Percentiles rank a stretch among this genome's conserved stretches.
phyloP scores from a whole-genome alignment of 2,329 filamentous ascomycete species.

The Sarocladium kiliense region DNA sequence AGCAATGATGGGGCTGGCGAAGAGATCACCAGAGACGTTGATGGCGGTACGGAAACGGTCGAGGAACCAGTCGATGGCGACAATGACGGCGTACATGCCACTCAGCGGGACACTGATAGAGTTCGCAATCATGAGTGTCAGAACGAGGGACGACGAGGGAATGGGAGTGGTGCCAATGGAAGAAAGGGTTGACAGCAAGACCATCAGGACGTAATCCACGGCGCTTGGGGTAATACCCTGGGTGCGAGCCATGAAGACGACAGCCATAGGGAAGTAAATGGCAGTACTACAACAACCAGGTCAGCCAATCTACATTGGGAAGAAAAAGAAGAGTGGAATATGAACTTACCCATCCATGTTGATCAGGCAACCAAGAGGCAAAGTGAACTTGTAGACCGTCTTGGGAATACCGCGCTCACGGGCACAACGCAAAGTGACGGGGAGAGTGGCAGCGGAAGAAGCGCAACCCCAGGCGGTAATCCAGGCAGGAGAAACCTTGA shows the following conservation, averaged over 20 bases:
- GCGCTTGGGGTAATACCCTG: constrained; percentile 38
- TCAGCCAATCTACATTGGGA: constrained; percentile 9
- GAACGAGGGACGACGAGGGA: constrained; percentile 45
- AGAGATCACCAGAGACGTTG: constrained; percentile 48
- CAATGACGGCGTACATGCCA: constrained; percentile 46
- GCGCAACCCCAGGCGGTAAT: constrained; percentile 50
- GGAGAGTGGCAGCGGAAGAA: constrained; percentile 46
- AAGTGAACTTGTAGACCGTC: constrained; percentile 38
- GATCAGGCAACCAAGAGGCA: constrained; percentile 43
- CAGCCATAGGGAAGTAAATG: constrained; percentile 49
- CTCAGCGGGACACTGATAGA: constrained; percentile 39
- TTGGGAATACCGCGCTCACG: constrained; percentile 34
- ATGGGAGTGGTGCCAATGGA: constrained; percentile 51
- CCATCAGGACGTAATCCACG: constrained; percentile 43
- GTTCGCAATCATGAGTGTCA: constrained; percentile 46
- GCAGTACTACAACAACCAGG: constrained; percentile 35
- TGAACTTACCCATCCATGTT: constrained; percentile 42
- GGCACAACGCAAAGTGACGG: constrained; percentile 39
- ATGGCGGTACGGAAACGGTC: constrained; percentile 48
- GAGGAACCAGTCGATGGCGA: constrained; percentile 52
- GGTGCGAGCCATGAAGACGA: constrained; percentile 46
- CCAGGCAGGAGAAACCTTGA: constrained; percentile 45
- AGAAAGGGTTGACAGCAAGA: constrained; percentile 42
- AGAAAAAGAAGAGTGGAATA: neutral
- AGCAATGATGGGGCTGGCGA: constrained; percentile 20